These are phyloP conservation scores for Agaricus subrufescens DNA, from an alignment of 768 basidiomycete genomes.

Conservation along the genomic window DNA sequence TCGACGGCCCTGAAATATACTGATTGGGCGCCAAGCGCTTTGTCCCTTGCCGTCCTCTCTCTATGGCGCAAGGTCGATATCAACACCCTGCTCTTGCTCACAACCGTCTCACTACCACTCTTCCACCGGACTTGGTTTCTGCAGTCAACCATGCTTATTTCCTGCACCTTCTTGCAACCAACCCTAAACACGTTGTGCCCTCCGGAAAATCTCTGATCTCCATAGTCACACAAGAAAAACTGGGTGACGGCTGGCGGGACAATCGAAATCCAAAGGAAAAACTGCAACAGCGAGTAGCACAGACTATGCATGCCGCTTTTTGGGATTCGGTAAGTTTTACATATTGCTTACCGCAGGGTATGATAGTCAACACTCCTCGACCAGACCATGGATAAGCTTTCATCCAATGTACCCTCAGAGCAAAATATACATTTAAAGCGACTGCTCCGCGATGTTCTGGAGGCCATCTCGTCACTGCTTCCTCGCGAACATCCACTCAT, in stretches of 20 bases:
- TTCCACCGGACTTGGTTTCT: conserved; percentile 55
- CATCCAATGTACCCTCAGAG: conserved; percentile 49
- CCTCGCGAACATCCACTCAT: conserved; percentile 50
- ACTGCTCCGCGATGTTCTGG: conserved; percentile 50
- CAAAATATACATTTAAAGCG: conserved; percentile 57
- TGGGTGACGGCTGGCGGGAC: conserved; percentile 30
- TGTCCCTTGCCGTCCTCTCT: background rate
- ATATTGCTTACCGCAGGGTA: conserved; percentile 1
- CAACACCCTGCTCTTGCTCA: conserved; percentile 8
- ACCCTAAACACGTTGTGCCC: conserved; percentile 57
- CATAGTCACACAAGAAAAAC: conserved; percentile 24
- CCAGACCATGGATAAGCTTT: conserved; percentile 54
- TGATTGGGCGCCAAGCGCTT: background rate
- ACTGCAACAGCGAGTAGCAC: conserved; percentile 32
- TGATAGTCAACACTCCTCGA: background rate
- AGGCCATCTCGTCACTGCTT: conserved; percentile 51
- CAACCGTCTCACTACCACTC: conserved; percentile 13
- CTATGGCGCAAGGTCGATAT: background rate
- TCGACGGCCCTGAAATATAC: background rate
- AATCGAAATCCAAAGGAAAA: conserved; percentile 10
- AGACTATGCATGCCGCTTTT: conserved; percentile 61
- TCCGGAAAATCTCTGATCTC: conserved; percentile 71
- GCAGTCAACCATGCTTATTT: conserved; percentile 58
- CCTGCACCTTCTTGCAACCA: conserved; percentile 62
- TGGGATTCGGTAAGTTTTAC: conserved; percentile 60